Evolutionary conservation across 306 rosid species (phyloP).

Genomic region (Elaeagnus macrophylla): DNA sequence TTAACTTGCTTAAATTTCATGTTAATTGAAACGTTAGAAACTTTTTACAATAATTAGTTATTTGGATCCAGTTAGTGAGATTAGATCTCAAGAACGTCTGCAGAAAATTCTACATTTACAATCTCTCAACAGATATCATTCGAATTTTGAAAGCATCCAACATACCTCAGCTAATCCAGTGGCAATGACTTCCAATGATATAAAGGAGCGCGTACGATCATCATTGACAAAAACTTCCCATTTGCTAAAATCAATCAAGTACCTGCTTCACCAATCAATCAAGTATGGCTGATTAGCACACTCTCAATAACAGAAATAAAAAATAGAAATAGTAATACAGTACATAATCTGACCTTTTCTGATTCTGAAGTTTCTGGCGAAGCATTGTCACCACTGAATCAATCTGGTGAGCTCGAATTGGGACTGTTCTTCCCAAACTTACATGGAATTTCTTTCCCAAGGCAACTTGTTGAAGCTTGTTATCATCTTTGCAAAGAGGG

Average conservation of each 20-base stretch:
- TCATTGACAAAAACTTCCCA: conserved; percentile 84
- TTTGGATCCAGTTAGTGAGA: no score
- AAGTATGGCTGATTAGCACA: not conserved
- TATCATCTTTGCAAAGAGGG: conserved; percentile 46
- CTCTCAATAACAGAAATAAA: conserved; percentile 10
- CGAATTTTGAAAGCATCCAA: not conserved
- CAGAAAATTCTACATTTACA: no score
- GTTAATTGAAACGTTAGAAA: not conserved
- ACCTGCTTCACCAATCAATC: conserved; percentile 32
- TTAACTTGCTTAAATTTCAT: conserved; percentile 2
- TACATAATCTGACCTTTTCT: conserved; percentile 39
- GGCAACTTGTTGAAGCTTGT: conserved; percentile 49
- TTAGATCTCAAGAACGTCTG: no score
- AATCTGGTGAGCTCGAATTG: conserved; percentile 75
- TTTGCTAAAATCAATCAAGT: conserved; percentile 63
- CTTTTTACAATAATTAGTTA: no score
- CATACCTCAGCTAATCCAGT: conserved; percentile 71
- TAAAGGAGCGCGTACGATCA: conserved; percentile 69
- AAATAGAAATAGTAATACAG: not conserved
- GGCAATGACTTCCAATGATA: conserved; percentile 54
- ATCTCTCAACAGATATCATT: no score
- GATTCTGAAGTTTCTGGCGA: conserved; percentile 67
- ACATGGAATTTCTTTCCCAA: conserved; percentile 79
- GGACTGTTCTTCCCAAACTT: conserved; percentile 83
- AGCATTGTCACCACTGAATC: conserved; percentile 75